Evolutionary conservation across 371 early-diverging fungal genomes (phyloP).

Genomic region (Smittium culicis): DNA sequence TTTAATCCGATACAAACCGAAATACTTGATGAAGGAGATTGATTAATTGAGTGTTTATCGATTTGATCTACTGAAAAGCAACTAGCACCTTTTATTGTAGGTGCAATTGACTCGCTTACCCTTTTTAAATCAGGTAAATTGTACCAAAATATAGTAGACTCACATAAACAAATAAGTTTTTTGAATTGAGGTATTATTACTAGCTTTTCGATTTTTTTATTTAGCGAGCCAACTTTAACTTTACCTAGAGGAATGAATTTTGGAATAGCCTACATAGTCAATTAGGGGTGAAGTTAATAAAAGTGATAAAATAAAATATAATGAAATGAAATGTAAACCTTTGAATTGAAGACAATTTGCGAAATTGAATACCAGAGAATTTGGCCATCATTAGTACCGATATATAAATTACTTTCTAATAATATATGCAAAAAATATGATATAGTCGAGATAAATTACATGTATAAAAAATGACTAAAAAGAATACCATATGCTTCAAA

Average conservation of each 20-base stretch:
- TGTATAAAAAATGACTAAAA: neutral
- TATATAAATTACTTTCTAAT: conserved; percentile 18
- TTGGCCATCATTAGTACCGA: conserved; percentile 26
- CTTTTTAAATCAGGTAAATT: neutral
- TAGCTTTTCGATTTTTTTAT: conserved; percentile 12
- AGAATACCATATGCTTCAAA: neutral
- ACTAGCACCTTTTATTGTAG: conserved; percentile 1
- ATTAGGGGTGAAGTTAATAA: neutral
- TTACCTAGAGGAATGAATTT: neutral
- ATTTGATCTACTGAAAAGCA: conserved; percentile 9
- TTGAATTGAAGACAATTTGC: neutral
- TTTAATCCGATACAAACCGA: conserved; percentile 24
- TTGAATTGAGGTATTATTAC: conserved; percentile 4
- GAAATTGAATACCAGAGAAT: conserved; percentile 20
- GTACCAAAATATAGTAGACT: conserved; percentile 6
- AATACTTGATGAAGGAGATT: conserved; percentile 15
- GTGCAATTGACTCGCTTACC: neutral
- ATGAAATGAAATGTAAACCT: neutral
- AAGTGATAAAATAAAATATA: neutral
- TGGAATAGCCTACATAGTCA: neutral
- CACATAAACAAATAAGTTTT: conserved; percentile 1
- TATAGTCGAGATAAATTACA: neutral
- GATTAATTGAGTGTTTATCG: conserved; percentile 8
- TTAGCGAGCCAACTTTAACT: conserved; percentile 1
- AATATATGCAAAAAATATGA: neutral